Evolutionary conservation across 2,329 filamentous ascomycete genomes (phyloP), one percentile per base, ranked within the genome.

Genomic region (Penicillium corylophilum): DNA sequence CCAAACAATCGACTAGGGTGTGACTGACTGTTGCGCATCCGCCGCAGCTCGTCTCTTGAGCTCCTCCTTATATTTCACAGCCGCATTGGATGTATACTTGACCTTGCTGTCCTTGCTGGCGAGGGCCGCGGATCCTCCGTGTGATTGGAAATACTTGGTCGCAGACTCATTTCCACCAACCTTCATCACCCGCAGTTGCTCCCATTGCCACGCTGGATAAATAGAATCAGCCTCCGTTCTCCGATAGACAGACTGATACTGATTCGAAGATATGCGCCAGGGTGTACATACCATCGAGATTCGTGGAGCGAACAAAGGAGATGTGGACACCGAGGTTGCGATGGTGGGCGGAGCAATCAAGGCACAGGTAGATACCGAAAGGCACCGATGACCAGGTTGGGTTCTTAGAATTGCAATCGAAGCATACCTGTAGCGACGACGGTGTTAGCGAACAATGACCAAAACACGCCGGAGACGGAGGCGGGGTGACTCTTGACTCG

Each of bases 371-470:
- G 72, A 99, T 97, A 69, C 90, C 94, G 60, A 99, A 91, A 10
- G 93, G 92, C 28, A 96, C 92, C 6, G 93, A 97, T 7, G 92
- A 95, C 94, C 94, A 99, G 53, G 94, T 97, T 56, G 94, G 94
- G 71, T 96, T 96, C 77, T 97, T 97, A 67, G 91, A 88, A 71
- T 89, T 87, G 76, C 94, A 99, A 78, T 99, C 94, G 77, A 99
- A 99, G 82, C 94, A 99, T 79, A 95, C 84, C 92, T 95, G 66
- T 46, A 36, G 44, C 49, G 39, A 65, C 59, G 49, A 33, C 60
- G 40, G 56, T 24, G 53, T 60, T 46, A 57, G 52, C 38, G 53
- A 53, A 58, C 50, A 44, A 48, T 54, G 53, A 50, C 48, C 53
- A 54, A 44, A 54, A 49, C 46, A 45, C 51, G 46, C 35, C 46